Evolutionary conservation across 768 basidiomycete genomes (phyloP).

Genomic region (Boletus vermiculosoides): DNA sequence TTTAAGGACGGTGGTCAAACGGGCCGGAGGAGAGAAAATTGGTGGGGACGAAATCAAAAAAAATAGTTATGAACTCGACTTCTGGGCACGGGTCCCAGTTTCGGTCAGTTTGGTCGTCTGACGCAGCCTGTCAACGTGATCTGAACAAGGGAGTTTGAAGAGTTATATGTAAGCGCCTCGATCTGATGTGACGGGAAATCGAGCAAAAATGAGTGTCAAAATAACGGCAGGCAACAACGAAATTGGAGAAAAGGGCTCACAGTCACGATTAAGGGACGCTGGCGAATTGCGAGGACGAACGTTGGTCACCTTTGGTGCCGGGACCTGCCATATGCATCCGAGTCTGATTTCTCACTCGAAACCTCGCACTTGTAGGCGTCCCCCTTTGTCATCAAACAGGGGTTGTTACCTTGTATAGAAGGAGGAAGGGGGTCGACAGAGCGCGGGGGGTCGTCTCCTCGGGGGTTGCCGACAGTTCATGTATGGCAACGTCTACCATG

Average conservation of each 20-base stretch:
- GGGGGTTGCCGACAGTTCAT: conserved; percentile 18
- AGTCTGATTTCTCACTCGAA: conserved; percentile 11
- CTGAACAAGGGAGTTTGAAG: not conserved
- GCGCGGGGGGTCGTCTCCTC: conserved; percentile 8
- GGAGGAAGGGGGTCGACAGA: conserved; percentile 5
- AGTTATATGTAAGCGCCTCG: conserved; percentile 9
- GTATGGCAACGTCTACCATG: not conserved
- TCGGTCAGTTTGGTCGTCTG: conserved; percentile 2
- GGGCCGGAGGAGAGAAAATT: conserved; percentile 10
- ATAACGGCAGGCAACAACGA: conserved; percentile 20
- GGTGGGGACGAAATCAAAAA: not conserved
- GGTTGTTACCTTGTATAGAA: conserved; percentile 8
- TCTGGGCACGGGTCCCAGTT: not conserved
- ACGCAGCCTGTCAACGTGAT: conserved; percentile 2
- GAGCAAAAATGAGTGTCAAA: conserved; percentile 1
- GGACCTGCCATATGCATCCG: conserved; percentile 17
- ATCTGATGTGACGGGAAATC: not conserved
- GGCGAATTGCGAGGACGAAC: conserved; percentile 27
- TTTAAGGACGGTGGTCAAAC: conserved; percentile 11
- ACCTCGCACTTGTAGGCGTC: not conserved
- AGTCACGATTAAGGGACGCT: conserved; percentile 3
- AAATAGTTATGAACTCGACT: not conserved
- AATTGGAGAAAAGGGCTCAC: conserved; percentile 14
- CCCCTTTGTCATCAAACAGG: not conserved
- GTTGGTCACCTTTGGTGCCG: conserved; percentile 22